A percentile compares a stretch with the other conserved stretches of the same genome.
These are phyloP conservation scores for Calonectria leucothoes DNA, from an alignment of 2,329 filamentous ascomycete genomes.

Conservation along the genomic window DNA sequence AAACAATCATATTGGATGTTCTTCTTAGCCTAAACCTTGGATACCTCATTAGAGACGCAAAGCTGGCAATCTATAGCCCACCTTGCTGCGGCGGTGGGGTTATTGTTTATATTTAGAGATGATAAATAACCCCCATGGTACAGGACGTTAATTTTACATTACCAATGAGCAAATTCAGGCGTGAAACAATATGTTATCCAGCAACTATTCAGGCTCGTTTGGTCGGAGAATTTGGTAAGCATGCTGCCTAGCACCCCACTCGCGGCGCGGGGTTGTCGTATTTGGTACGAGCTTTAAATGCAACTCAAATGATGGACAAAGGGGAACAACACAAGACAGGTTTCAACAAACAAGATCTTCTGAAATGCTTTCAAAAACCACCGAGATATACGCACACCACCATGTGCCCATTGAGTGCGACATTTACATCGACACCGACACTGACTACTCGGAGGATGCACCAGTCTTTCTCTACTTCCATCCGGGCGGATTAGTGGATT, in stretches of 20 bases:
- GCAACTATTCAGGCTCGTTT: not conserved
- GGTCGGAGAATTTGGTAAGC: slow-evolving; percentile 15
- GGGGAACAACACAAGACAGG: not conserved
- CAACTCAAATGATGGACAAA: not conserved
- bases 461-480: slow-evolving; percentile 53
- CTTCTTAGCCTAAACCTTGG: too few species aligned
- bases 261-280: slow-evolving; percentile 7
- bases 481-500: slow-evolving; percentile 48
- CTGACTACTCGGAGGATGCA: slow-evolving; percentile 33
- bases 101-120: too few species aligned
- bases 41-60: too few species aligned
- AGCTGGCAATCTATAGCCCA: too few species aligned
- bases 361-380: slow-evolving; percentile 43
- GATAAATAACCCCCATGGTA: too few species aligned
- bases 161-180: not conserved
- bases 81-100: too few species aligned
- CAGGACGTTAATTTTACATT: too few species aligned
- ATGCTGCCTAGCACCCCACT: not conserved
- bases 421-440: slow-evolving; percentile 43
- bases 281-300: slow-evolving; percentile 1
- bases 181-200: not conserved
- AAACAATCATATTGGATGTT: too few species aligned
- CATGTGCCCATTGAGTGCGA: slow-evolving; percentile 49
- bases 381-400: slow-evolving; percentile 45
- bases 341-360: not conserved